Conservation (phyloP, 768 basidiomycete species). For the Krasilnikovozyma curviuscula region DNA sequence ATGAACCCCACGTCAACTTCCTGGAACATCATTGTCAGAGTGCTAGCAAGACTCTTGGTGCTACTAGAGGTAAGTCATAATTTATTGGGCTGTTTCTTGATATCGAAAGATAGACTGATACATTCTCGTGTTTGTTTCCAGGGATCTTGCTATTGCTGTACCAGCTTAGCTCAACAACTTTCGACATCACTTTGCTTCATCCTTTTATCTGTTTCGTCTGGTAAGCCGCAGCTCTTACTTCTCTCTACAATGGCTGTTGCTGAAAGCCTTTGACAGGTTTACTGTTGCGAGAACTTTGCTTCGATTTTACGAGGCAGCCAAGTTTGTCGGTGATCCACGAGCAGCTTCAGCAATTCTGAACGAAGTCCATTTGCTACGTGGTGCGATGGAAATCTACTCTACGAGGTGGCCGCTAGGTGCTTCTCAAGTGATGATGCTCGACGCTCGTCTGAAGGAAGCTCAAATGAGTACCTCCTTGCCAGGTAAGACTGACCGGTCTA, state of each 20-base stretch:
- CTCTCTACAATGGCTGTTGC: too few relatives aligned
- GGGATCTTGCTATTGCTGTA: too few relatives aligned
- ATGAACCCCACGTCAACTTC: constrained; percentile 9
- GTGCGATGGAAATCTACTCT: neutral
- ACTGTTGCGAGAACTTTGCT: constrained; percentile 3
- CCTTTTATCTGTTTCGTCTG: constrained; percentile 4
- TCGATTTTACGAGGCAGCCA: constrained; percentile 7
- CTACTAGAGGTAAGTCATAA: constrained; percentile 1
- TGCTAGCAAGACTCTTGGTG: constrained; percentile 1
- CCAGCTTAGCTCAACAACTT: too few relatives aligned
- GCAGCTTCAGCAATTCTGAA: neutral
- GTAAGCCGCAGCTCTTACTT: too few relatives aligned
- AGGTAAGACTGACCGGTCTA: too few relatives aligned
- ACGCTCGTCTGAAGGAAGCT: constrained; percentile 6
- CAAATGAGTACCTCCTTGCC: neutral
- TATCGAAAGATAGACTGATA: too few relatives aligned
- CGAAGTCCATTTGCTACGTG: constrained; percentile 5
- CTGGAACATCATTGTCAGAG: neutral
- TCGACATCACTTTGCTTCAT: neutral
- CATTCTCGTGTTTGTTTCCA: too few relatives aligned
- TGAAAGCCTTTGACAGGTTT: too few relatives aligned
- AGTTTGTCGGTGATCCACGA: neutral
- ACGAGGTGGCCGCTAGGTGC: neutral
- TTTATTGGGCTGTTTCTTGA: too few relatives aligned
- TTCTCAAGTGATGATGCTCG: constrained; percentile 6